Base-by-base conservation (phyloP, 2,329 filamentous ascomycete genomes). In the Raffaelea albimanens region DNA sequence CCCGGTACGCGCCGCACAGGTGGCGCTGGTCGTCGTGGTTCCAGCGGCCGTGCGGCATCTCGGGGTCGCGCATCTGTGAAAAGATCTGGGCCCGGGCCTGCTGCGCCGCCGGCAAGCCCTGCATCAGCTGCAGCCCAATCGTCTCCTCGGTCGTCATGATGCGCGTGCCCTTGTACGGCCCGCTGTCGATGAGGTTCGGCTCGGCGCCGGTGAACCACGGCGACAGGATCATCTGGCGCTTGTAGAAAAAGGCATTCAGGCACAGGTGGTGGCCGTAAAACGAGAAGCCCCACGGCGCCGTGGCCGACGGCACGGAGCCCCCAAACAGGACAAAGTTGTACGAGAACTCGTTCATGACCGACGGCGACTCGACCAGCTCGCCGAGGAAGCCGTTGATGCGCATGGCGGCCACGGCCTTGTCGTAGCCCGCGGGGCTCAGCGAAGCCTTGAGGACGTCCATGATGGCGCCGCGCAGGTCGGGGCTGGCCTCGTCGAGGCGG, bases 201-300 rank as follows among this genome's bases (percentile, higher is more conserved):
- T 91, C 86, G 0, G 86, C 86, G 47, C 86, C 86, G 0, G 83
- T 87, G 63, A 91, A 91, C 65, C 81, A 86, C 0, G 86, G 86
- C 0, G 78, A 80, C 3, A 87, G 70, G 40, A 87, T 67, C 44
- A 88, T 80, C 60, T 87, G 82, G 0, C 67, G 63, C 29, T 69
- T 69, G 57, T 81, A 75, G 47, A 89, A 70, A 58, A 89, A 84
- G 20, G 85, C 72, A 56, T 81, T 82, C 2, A 90, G 70, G 55
- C 83, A 87, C 2, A 91, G 70, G 56, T 91, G 86, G 60, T 91
- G 86, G 7, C 86, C 86, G 63, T 88, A 91, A 57, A 88, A 79
- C 0, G 78, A 76, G 63, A 78, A 85, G 1, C 84, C 85, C 85
- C 85, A 89, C 0, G 83, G 80, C 5, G 34, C 18, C 2, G 64